Evolutionary conservation across 1,284 basidiomycete species (phyloP), one percentile per base, ranked within the genome.

Genomic region (Mrakiaceae sp.): DNA sequence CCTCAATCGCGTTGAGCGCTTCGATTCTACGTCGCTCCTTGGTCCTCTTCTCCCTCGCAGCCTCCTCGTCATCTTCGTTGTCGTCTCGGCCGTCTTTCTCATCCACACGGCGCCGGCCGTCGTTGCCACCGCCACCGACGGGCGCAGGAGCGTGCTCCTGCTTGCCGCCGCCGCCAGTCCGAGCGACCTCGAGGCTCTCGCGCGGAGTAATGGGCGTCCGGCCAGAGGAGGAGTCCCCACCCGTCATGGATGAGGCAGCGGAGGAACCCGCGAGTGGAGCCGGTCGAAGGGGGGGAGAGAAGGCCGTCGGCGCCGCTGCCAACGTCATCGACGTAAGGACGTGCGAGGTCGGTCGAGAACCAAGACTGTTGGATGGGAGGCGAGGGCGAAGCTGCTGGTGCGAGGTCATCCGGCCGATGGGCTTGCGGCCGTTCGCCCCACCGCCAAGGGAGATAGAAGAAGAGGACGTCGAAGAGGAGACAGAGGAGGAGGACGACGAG

Each of bases 1-100:
- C 64, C 60, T 66, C 51, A 14, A 66, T 60, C 10, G 64, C 64
- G 10, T 66, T 66, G 44, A 48, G 58, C 8, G 64, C 64, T 48
- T 66, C 64, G 46, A 56, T 61, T 11, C 60, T 16, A 8, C 64
- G 49, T 9, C 64, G 47, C 64, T 66, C 64, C 16, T 66, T 66
- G 46, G 60, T 40, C 48, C 56, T 56, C 39, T 52, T 50, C n/a
- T 53, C 54, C 40, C 40, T 16, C 63, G 59, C 63, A 4, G 46
- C 63, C 51, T 57, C 27, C 27, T 61, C 60, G n/a, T 61, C 60
- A 12, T 58, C 43, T 39, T 59, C 58, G 40, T n/a, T 48, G 5
- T 59, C 62, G 7, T 50, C 55, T 2, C 49, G 50, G 16, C 12
- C 8, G 4, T 63, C 62, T n/a, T 53, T 50, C 27, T n/a, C 55